Base-by-base conservation (phyloP, 2,329 filamentous ascomycete species). In the Pyrenochaeta sp. region DNA sequence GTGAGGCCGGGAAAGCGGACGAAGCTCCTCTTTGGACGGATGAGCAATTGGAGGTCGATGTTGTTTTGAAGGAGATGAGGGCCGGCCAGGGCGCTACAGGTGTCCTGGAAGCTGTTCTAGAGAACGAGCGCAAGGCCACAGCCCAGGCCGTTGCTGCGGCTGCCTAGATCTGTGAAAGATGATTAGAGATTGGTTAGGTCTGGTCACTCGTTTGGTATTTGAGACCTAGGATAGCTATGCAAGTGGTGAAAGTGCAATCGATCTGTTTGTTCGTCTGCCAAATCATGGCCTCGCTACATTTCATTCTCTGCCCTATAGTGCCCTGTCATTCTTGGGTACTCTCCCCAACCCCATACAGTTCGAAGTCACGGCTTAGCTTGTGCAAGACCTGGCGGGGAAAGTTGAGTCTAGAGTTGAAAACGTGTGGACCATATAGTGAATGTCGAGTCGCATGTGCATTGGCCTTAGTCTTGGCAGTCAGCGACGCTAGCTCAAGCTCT, bases 21-120 rank as follows among this genome's bases (percentile, higher is more conserved):
- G 83, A 85, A 35, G 78, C 85, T 72, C 89, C 93, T n/a, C 87
- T 99, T 35, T 99, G 95, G 95, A 95, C 91, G 1, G 88, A 97
- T 68, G 82, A 85, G 67, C 95, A 99, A 82, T 86, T 99, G 50
- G 91, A 89, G 35, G 83, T 97, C 42, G 84, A 87, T 54, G 82
- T 60, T 11, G 68, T 75, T 2, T 35, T 73, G 20, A 69, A 71
- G 49, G 85, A 89, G 72, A 84, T 91, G 69, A 75, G 79, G 71
- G 68, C 76, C 31, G 78, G 77, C 10, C 71, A 77, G 49, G 76
- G 75, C 20, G 75, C 78, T 17, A 68, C 74, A 21, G 76, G 73
- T 23, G 77, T 83, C 12, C 75, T 86, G 20, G 79, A 82, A 68
- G 74, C 73, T 30, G 66, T 82, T 30, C 72, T 83, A 7, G 80